Conservation (phyloP, 2,329 filamentous ascomycete genomes). For the Leptographium procerum region DNA sequence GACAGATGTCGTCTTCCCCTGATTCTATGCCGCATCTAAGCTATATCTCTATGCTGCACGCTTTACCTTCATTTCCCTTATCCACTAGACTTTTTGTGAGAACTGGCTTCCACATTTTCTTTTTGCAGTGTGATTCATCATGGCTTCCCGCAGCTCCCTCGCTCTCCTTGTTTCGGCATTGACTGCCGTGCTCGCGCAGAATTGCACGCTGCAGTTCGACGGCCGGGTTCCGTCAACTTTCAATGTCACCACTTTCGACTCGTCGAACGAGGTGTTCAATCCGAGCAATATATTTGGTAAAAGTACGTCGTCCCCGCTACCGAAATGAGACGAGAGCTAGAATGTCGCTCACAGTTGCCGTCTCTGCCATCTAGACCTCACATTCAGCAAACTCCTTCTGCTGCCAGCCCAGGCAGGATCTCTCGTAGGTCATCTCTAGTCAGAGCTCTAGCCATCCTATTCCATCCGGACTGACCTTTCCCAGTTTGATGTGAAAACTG, state of each 20-base stretch:
- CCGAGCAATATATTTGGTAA: constrained; percentile 40
- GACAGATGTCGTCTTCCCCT: too few species aligned
- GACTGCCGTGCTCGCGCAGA: constrained; percentile 16
- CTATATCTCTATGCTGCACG: too few species aligned
- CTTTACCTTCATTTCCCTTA: background rate
- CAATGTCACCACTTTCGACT: constrained; percentile 28
- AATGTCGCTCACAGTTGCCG: background rate
- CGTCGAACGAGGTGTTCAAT: constrained; percentile 32
- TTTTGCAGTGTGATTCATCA: background rate
- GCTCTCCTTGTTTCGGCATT: constrained; percentile 4
- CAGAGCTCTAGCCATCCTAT: background rate
- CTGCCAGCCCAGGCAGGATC: constrained; percentile 30
- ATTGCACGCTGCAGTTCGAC: constrained; percentile 31
- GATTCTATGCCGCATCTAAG: too few species aligned
- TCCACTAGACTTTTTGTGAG: background rate
- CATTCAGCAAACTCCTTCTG: constrained; percentile 37
- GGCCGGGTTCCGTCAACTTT: constrained; percentile 30
- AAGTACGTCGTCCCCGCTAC: constrained; percentile 15
- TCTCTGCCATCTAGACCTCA: constrained; percentile 24
- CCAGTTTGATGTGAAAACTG: constrained; percentile 32
- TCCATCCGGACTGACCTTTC: background rate
- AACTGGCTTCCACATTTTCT: constrained; percentile 3
- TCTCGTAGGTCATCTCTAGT: constrained; percentile 20
- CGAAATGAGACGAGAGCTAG: background rate
- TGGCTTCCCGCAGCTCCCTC: background rate